These are phyloP conservation scores for Eucalyptus microcorys DNA, from an alignment of 345 rosid genomes.

Conservation along the genomic window DNA sequence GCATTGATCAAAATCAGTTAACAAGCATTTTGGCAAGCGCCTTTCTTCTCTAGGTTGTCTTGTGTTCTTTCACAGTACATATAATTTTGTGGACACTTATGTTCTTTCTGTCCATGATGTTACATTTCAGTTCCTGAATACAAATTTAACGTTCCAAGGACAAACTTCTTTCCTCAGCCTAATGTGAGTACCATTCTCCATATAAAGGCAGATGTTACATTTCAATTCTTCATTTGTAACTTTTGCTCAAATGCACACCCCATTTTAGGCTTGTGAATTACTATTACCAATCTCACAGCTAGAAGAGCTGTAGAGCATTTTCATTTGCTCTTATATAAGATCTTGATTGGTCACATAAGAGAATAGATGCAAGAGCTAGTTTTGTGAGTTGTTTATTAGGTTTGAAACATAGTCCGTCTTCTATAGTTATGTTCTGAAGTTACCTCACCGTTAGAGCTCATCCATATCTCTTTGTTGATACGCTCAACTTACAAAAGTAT, in stretches of 20 bases:
- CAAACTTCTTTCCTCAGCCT: conserved; percentile 84
- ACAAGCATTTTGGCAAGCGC: background rate
- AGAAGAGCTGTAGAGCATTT: background rate
- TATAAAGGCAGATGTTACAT: background rate
- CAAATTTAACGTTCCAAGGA: conserved; percentile 68
- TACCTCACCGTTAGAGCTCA: background rate
- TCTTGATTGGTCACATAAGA: background rate
- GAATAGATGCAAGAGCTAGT: background rate
- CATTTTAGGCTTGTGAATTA: background rate
- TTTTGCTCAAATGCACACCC: background rate
- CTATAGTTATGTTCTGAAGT: background rate
- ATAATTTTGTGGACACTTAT: background rate
- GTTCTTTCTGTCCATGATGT: background rate
- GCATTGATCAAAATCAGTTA: background rate
- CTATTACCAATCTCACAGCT: background rate
- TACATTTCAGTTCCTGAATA: conserved; percentile 61
- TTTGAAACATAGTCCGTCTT: background rate
- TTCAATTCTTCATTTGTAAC: background rate
- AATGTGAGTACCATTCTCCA: conserved; percentile 35
- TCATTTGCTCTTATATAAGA: background rate
- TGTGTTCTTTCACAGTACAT: background rate
- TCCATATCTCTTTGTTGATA: background rate
- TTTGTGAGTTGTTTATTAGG: background rate
- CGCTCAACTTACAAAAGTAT: background rate
- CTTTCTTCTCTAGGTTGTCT: background rate